phyloP scores from a whole-genome alignment of 2,329 filamentous ascomycete species.

The Fusarium austroafricanum region DNA sequence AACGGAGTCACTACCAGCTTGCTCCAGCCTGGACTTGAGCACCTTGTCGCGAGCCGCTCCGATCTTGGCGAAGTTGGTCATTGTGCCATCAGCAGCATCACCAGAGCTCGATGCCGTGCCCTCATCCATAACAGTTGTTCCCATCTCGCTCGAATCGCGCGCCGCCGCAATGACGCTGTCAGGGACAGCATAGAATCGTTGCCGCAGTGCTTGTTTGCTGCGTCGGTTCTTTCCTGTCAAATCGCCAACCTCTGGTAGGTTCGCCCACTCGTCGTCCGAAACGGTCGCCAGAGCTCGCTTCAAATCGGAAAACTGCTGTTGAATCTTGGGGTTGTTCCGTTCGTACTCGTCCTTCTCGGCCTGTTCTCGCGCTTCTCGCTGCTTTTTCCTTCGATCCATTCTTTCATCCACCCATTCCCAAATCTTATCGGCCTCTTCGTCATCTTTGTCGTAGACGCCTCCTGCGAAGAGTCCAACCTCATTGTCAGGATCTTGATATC shows the following conservation, averaged over 20 bases:
- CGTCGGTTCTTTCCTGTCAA: conserved; percentile 93
- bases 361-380: conserved; percentile 95
- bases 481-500: conserved; percentile 96
- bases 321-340: conserved; percentile 96
- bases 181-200: conserved; percentile 94
- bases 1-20: conserved; percentile 77
- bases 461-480: conserved; percentile 96
- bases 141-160: conserved; percentile 81
- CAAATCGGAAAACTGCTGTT: conserved; percentile 95
- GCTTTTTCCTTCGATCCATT: conserved; percentile 89
- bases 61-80: conserved; percentile 98
- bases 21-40: conserved; percentile 90
- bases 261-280: conserved; percentile 96
- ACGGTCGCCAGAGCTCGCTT: conserved; percentile 91
- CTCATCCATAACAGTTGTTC: conserved; percentile 89
- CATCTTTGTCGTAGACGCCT: conserved; percentile 95
- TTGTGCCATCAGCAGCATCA: conserved; percentile 80
- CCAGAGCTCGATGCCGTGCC: conserved; percentile 58
- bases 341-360: conserved; percentile 96
- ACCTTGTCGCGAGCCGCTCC: conserved; percentile 97
- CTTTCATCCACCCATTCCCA: conserved; percentile 96
- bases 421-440: conserved; percentile 96
- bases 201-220: conserved; percentile 82
- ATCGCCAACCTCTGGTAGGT: conserved; percentile 94
- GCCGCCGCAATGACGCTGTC: conserved; percentile 94